Base-by-base conservation (phyloP, 139 green algal species). In the Micromonas pusilla region DNA sequence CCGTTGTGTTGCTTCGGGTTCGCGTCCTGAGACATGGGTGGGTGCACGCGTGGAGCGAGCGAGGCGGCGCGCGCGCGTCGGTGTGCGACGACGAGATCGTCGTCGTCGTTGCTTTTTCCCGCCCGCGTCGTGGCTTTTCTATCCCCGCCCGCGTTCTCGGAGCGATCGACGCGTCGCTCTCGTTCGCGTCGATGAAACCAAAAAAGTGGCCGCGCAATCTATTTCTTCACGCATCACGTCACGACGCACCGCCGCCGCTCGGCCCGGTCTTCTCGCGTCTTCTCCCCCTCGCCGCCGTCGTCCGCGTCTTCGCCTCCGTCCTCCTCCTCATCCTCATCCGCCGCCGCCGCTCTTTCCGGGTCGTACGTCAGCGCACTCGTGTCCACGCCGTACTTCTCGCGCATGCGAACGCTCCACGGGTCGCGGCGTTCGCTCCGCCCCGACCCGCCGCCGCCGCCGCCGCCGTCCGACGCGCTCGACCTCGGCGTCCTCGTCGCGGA, bases 361-460 rank as follows among this genome's bases (percentile, higher is more conserved):
- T 68, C 26, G 25, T 68, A 36, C 60, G 25, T 68, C 20, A 63
- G 62, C 30, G 36, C 26, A 0, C 34, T 23, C 37, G 38, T 62
- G 68, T 75, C 68, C 33, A 75, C 19, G 4, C 68, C 68, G 37
- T 75, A 75, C 37, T 75, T 75, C 30, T 63, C n/a, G 4, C 38
- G 26, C 68, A 75, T 75, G 19, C 68, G 31, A 26, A n/a, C 21
- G 19, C 37, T 30, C 68, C 68, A 75, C n/a, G 65, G 62, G 5
- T 6, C 20, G 9, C 4, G 20, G 4, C 9, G 16, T 62, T 16
- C 52, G 19, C 16, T n/a, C 52, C 16, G 65, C 26, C n/a, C 28
- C 13, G 26, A 37, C 60, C 26, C 9, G 36, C 32, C 19, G 16
- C 4, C 38, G 19, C 32, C 9, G 25, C 36, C n/a, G 4, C 9